Evolutionary conservation across 345 rosid species (phyloP).

Genomic region (Rubroshorea leprosula): DNA sequence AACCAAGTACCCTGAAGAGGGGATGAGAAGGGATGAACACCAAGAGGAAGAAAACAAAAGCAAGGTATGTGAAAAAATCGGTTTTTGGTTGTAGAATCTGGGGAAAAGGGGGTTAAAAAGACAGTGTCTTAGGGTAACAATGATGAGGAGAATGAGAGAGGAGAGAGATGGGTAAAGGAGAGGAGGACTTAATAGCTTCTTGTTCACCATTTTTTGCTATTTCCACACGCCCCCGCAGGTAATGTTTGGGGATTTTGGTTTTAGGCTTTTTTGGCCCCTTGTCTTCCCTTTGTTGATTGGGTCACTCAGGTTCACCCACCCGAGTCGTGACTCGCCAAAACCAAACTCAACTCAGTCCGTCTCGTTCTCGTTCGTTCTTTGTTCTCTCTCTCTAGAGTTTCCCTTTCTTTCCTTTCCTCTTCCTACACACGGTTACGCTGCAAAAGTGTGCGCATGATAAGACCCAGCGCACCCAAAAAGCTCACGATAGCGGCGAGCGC

Average conservation of each 20-base stretch:
- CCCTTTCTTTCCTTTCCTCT: conserved; percentile 7
- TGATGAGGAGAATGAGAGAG: conserved; percentile 14
- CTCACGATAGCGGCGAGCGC: conserved; percentile 12
- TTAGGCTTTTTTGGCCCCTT: conserved; percentile 4
- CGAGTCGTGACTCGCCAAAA: conserved; percentile 20
- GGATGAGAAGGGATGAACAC: conserved; percentile 11
- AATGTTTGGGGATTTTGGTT: conserved; percentile 8
- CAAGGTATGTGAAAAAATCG: background rate
- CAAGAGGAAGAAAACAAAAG: conserved; percentile 8
- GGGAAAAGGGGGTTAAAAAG: too few relatives aligned
- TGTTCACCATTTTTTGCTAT: conserved; percentile 74
- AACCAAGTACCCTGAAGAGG: background rate
- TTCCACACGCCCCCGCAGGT: conserved; percentile 46
- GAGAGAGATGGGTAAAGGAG: conserved; percentile 35
- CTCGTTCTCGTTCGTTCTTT: too few relatives aligned
- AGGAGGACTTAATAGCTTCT: conserved; percentile 41
- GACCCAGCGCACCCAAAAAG: conserved; percentile 13
- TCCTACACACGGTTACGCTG: conserved; percentile 31
- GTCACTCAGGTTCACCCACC: too few relatives aligned
- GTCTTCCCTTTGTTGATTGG: conserved; percentile 20
- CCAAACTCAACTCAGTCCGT: conserved; percentile 4
- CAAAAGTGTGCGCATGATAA: conserved; percentile 37
- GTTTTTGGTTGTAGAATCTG: too few relatives aligned
- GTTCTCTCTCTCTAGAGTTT: too few relatives aligned
- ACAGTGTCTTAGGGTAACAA: too few relatives aligned